Evolutionary conservation across 257 asterid genomes (phyloP), one percentile per base, ranked within the genome.

Genomic region (Solanum appendiculatum): DNA sequence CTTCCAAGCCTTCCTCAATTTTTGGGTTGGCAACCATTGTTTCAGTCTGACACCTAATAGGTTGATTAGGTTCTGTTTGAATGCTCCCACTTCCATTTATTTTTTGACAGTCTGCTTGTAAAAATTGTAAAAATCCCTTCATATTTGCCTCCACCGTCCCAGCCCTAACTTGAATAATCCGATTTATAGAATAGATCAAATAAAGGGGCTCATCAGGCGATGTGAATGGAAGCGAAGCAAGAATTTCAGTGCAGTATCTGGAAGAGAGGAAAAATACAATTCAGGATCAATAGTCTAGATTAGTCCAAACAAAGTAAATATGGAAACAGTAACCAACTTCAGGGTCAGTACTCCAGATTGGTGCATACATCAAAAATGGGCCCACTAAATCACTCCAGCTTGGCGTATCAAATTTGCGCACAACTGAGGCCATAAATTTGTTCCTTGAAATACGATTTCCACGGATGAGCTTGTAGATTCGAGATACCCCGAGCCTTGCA

Each of bases 401-500:
- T n/a, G 99, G 99, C 75, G 88, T 91, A 88, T 96, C 99, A 88
- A 94, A 97, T 88, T 97, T 97, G 90, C 94, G 93, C 85, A 97
- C 95, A 87, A 97, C 96, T 74, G 99, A 96, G 88, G 96, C 91
- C 95, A 97, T 96, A 89, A 97, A 97, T 91, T 94, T 96, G 92
- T 95, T 96, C 86, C 99, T 94, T 86, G 98, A 95, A 89, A 89
- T 89, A 77, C 99, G 98, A 90, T 96, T 97, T 88, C 94, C 93
- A 82, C 99, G 99, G 90, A 97, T 96, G 90, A 96, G 98, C 90
- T 96, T 97, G 92, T 97, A 97, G 89, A 97, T 93, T 88, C 99
- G 93, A 85, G 99, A 95, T 88, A 96, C 99, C 89, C 98, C 99
- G 87, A 87, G 93, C 78, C 94, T 91, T 27, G 98, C 98, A 90